Evolutionary conservation across 345 rosid genomes (phyloP), one percentile per base, ranked within the genome.

Genomic region (Camelina sativa): DNA sequence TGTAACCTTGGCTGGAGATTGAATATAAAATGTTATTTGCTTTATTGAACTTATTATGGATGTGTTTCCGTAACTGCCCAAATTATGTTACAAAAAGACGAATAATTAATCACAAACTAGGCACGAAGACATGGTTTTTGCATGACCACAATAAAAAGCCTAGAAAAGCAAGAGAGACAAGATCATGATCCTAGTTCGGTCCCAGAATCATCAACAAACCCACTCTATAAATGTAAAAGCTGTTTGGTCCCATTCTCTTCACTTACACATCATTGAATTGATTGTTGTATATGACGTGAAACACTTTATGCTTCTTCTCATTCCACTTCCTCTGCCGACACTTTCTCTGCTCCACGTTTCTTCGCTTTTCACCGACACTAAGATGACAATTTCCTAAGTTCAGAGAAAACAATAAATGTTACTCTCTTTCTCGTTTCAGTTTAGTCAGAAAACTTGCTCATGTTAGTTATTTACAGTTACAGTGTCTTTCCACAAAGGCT

Each of bases 271-370:
- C 74, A 69, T 53, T 53, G 51, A 74, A 20, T 68, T 76, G 57
- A 68, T 50, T 65, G 71, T 34, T 34, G 12, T 23, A 11, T 47
- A 9, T 75, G 78, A 75, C 69, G 61, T 67, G 35, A 6, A 11
- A 1, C 1, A n/a, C 63, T 54, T 54, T 57, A 55, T 65, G 50
- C 52, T 35, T 37, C 50, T 34, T 54, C 65, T 69, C 69, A 41
- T 41, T 68, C 67, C 47, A 75, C 60, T 67, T 68, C 43, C 66
- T 48, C 62, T 76, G 80, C 80, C 80, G 76, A 76, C 80, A 76
- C 76, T 58, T 40, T 55, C 11, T 56, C 34, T 0, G 40, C 38
- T 30, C 78, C 67, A 66, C 72, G 61, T 66, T 65, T 57, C 67
- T 37, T 25, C 74, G n/a, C 75, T 76, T 66, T 48, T 8, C 76